Conservation (phyloP, 139 green algal genomes). For the Chlamydomonas sp. region DNA sequence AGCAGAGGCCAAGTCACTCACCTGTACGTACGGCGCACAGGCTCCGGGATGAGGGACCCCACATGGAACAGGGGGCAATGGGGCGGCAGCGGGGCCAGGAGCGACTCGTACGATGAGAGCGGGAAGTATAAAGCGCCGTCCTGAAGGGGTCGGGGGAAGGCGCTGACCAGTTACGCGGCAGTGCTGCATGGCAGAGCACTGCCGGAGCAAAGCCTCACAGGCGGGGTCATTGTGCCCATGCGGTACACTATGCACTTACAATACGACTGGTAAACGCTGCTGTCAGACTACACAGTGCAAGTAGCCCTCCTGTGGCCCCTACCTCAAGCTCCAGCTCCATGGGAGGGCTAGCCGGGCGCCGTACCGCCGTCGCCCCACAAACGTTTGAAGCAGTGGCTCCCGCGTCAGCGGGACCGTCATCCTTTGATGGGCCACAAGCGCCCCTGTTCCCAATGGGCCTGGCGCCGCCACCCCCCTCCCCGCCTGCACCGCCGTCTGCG, state of each 20-base stretch:
- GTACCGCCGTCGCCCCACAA: too few species aligned
- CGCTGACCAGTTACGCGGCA: neutral
- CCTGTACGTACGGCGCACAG: conserved; percentile 24
- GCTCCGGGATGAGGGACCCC: conserved; percentile 22
- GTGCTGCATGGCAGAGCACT: neutral
- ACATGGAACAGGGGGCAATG: conserved; percentile 24
- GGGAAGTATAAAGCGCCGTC: conserved; percentile 26
- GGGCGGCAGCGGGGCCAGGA: conserved; percentile 22
- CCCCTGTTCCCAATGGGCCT: neutral
- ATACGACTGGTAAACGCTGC: too few species aligned
- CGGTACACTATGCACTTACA: too few species aligned
- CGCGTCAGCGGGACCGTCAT: neutral
- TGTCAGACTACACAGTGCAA: too few species aligned
- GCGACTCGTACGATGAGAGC: conserved; percentile 9
- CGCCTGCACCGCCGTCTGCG: neutral
- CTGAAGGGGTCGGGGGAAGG: neutral
- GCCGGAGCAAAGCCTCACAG: neutral
- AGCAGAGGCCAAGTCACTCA: neutral
- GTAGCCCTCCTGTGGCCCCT: too few species aligned
- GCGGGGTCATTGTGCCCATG: neutral
- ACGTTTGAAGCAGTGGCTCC: neutral
- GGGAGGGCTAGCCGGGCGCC: too few species aligned
- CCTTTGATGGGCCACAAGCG: neutral
- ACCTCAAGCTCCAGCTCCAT: too few species aligned
- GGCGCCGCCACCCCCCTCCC: neutral